A percentile compares a stretch with the other conserved stretches of the same genome.
Conservation (phyloP, 179 eudicot species). For the Sideroxylon spinosum region DNA sequence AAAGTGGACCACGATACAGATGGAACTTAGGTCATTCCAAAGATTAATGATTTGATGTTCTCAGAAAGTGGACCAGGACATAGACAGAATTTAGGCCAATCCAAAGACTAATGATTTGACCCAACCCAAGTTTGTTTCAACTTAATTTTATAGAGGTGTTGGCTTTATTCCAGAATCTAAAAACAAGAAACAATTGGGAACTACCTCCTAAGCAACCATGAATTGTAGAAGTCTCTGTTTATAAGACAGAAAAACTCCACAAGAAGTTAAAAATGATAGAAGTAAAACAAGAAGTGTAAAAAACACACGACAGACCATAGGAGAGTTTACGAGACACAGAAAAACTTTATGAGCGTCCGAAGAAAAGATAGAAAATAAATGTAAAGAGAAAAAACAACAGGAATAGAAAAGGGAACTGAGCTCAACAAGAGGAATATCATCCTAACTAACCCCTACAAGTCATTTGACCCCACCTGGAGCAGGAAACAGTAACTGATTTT, state of each 20-base stretch:
- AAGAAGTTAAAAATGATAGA: no score
- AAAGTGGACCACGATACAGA: background rate
- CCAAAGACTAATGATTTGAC: background rate
- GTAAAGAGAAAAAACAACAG: background rate
- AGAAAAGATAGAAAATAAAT: background rate
- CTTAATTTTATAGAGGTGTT: background rate
- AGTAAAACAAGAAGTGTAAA: no score
- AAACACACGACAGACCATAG: no score
- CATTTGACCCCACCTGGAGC: background rate
- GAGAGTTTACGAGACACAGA: background rate
- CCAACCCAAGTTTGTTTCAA: background rate
- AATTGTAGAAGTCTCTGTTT: no score
- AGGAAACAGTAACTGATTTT: background rate
- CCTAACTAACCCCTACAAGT: background rate
- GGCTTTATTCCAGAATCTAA: background rate
- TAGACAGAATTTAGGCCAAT: background rate
- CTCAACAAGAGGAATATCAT: background rate
- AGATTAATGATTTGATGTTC: background rate
- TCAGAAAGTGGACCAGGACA: constrained; percentile 8
- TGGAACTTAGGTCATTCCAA: constrained; percentile 1
- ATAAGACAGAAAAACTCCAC: no score
- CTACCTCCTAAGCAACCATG: background rate
- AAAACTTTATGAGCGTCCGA: background rate
- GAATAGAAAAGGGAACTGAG: background rate
- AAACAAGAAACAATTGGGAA: background rate